A percentile compares a stretch with the other conserved stretches of the same genome.
phyloP scores from a whole-genome alignment of 228 moss, liverwort and hornwort genomes.

The Sphagnum fallax region DNA sequence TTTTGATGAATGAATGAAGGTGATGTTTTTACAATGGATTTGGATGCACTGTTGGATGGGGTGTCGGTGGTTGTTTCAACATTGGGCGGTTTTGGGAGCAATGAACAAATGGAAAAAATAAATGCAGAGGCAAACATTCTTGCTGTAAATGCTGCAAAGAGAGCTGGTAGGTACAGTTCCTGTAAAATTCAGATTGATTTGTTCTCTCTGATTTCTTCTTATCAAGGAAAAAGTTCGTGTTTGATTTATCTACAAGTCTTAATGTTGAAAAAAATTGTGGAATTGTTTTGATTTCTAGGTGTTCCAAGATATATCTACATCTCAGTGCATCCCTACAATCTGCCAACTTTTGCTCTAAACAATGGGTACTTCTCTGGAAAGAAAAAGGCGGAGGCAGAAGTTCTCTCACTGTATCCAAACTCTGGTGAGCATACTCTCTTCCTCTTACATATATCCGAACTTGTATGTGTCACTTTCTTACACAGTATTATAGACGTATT shows the following conservation, averaged over 20 bases:
- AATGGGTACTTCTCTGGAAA: slow-evolving; percentile 83
- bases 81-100: slow-evolving; percentile 66
- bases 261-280: not conserved
- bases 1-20: slow-evolving; percentile 31
- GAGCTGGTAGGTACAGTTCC: slow-evolving; percentile 43
- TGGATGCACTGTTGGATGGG: slow-evolving; percentile 71
- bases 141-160: slow-evolving; percentile 67
- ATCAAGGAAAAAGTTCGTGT: not conserved
- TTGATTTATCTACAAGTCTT: not conserved
- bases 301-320: slow-evolving; percentile 74
- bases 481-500: too few relatives aligned
- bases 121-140: slow-evolving; percentile 77
- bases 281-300: slow-evolving; percentile 25
- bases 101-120: slow-evolving; percentile 75
- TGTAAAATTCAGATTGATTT: not conserved
- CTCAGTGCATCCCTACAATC: slow-evolving; percentile 89
- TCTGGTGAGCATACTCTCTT: slow-evolving; percentile 30
- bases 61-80: slow-evolving; percentile 85
- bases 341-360: slow-evolving; percentile 66
- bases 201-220: not conserved
- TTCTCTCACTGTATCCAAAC: slow-evolving; percentile 47
- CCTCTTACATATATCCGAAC: not conserved
- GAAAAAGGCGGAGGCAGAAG: slow-evolving; percentile 58
- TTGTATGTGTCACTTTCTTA: not conserved
- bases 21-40: slow-evolving; percentile 76